These are phyloP conservation scores for Lachnellula cervina DNA, from an alignment of 2,329 filamentous ascomycete species.

Conservation along the genomic window DNA sequence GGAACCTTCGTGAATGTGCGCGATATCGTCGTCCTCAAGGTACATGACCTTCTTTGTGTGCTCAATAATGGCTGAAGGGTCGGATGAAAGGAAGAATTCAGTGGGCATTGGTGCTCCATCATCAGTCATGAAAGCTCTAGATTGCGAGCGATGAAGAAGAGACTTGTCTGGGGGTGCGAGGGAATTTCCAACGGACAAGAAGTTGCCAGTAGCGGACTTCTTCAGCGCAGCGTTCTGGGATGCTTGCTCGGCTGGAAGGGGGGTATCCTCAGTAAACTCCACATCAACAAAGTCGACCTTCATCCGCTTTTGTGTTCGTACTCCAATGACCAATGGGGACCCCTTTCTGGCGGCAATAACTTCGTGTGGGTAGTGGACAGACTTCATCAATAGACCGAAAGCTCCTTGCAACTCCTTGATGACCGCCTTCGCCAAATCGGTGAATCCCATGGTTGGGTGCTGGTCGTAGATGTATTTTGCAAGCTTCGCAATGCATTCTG, in stretches of 20 bases:
- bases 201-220: slow-evolving; percentile 66
- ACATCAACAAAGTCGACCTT: slow-evolving; percentile 99
- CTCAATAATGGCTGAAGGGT: slow-evolving; percentile 96
- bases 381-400: slow-evolving; percentile 96
- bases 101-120: slow-evolving; percentile 97
- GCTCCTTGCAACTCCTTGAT: slow-evolving; percentile 98
- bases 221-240: slow-evolving; percentile 96
- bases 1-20: slow-evolving; percentile 97
- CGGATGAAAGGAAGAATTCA: slow-evolving; percentile 98
- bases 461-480: slow-evolving; percentile 97
- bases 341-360: slow-evolving; percentile 97
- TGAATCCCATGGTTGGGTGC: slow-evolving; percentile 92
- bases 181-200: slow-evolving; percentile 63
- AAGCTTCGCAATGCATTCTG: slow-evolving; percentile 98
- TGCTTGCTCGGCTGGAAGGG: slow-evolving; percentile 86
- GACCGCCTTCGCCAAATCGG: slow-evolving; percentile 91
- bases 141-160: slow-evolving; percentile 95
- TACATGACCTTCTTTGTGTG: slow-evolving; percentile 99
- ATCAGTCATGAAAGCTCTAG: slow-evolving; percentile 96
- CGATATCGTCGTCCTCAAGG: slow-evolving; percentile 98
- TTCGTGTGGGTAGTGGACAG: slow-evolving; percentile 96
- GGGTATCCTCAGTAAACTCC: slow-evolving; percentile 79
- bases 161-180: slow-evolving; percentile 95
- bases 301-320: slow-evolving; percentile 97
- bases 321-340: slow-evolving; percentile 94